Base-by-base conservation (phyloP, 2,329 filamentous ascomycete species). In the Xylaria sp. region DNA sequence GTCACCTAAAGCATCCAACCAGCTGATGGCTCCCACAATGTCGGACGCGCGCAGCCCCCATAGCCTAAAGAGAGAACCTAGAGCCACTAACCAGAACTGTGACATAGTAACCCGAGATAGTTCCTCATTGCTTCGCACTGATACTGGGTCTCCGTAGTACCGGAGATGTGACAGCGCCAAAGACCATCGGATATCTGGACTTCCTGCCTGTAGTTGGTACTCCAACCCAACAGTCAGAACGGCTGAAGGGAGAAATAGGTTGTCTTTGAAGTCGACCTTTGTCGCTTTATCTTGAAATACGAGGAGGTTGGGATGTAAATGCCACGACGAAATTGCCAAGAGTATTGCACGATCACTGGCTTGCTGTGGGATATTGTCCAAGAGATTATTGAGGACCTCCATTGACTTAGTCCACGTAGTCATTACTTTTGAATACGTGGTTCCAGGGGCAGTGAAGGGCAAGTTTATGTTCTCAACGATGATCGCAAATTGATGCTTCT, bases 241-340 rank as follows among this genome's bases (percentile, higher is more conserved):
- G 8, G 43, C 32, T n/a, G 48, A 60, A 6, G 46, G 25, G 3
- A 39, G 57, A 7, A 68, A 58, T 0, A 61, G n/a, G 10, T 36
- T 9, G 34, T 66, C 55, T 55, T 57, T 53, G 7, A 65, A 41
- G 28, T 60, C 50, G 3, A 65, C 55, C 8, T 57, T 55, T 25
- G 61, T 68, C 2, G 57, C 28, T 34, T 32, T 39, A 9, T 41
- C 25, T 20, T 57, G 57, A 8, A 62, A 57, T 2, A 62, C 62
- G 6, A 62, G 32, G 4, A 68, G 34, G 13, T 62, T 61, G 12
- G 66, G 66, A 25, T 65, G 52, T 20, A 68, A 12, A 48, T 68
- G 66, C 66, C 66, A 68, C 4, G 66, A 65, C 15, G 66, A 65
- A 12, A 68, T 56, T 1, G 61, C 66, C 23, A 65, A 23, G 3